phyloP scores from a whole-genome alignment of 805 yeast species.

The Candida schatavii region DNA sequence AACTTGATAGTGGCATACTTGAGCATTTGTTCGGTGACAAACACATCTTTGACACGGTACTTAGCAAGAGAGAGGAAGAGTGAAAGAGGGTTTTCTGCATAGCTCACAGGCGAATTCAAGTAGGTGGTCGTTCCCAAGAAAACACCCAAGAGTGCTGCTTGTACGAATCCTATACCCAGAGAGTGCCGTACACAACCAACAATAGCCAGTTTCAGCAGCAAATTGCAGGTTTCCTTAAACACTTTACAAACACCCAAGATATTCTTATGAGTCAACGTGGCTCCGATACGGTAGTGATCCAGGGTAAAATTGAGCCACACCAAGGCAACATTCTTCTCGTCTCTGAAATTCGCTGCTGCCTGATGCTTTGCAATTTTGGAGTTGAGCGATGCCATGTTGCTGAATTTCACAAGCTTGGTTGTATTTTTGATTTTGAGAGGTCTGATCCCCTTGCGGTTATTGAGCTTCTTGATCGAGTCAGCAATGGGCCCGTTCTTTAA shows the following conservation, averaged over 20 bases:
- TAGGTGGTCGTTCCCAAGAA: conserved; percentile 86
- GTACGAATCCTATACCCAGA: conserved; percentile 83
- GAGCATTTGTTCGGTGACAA: conserved; percentile 80
- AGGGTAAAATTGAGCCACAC: conserved; percentile 71
- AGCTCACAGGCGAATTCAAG: conserved; percentile 73
- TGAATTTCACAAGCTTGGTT: conserved; percentile 47
- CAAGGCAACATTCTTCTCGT: conserved; percentile 47
- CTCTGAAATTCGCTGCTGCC: conserved; percentile 35
- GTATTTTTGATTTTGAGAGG: conserved; percentile 66
- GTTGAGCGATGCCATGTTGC: conserved; percentile 39
- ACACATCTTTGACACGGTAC: conserved; percentile 80
- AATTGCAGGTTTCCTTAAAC: conserved; percentile 86
- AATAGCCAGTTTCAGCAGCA: conserved; percentile 67
- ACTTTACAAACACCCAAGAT: conserved; percentile 81
- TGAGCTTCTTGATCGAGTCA: conserved; percentile 52
- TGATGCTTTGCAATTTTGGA: conserved; percentile 43
- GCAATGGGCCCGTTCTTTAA: conserved; percentile 67
- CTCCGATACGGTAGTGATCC: conserved; percentile 65
- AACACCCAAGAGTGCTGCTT: conserved; percentile 79
- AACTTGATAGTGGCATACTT: conserved; percentile 62
- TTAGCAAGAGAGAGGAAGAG: conserved; percentile 71
- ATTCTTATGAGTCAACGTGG: conserved; percentile 55
- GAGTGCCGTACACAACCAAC: conserved; percentile 86
- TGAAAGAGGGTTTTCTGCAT: conserved; percentile 67
- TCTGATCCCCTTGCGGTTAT: conserved; percentile 23